These are phyloP conservation scores for Cnidoscolus chayamansa DNA, from an alignment of 441 rosid species.

Conservation along the genomic window DNA sequence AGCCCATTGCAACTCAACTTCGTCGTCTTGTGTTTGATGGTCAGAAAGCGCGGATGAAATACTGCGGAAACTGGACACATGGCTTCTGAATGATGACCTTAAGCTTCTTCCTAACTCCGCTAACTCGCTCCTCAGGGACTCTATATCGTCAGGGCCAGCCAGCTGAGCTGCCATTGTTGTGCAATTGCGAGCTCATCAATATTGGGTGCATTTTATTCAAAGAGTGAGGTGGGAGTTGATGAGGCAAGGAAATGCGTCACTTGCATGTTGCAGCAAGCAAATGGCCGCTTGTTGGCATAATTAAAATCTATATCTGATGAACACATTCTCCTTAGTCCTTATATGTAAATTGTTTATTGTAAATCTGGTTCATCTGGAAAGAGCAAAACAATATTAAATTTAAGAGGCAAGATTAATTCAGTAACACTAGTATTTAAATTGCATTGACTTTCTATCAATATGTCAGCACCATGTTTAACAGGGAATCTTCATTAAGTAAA, in stretches of 20 bases:
- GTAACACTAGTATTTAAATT: no score
- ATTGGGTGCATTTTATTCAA: neutral
- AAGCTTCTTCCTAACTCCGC: constrained; percentile 35
- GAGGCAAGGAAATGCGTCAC: neutral
- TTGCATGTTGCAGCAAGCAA: no score
- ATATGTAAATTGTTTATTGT: no score
- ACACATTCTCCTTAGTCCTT: no score
- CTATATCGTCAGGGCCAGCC: constrained; percentile 31
- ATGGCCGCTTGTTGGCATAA: no score
- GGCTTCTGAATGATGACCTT: constrained; percentile 33
- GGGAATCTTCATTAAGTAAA: no score
- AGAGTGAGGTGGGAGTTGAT: neutral
- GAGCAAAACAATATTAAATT: no score
- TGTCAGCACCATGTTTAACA: no score
- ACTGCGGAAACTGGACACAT: constrained; percentile 30
- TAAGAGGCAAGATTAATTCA: no score
- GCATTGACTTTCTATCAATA: no score
- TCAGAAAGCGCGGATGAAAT: constrained; percentile 17
- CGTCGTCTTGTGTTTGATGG: constrained; percentile 15
- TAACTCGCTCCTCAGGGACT: constrained; percentile 32
- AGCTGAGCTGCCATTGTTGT: constrained; percentile 25
- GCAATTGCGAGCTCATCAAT: neutral
- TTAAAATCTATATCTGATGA: no score
- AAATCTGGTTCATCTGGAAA: no score
- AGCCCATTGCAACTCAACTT: constrained; percentile 28